phyloP scores from a whole-genome alignment of 176 grass and related monocot species.

The Areca catechu region DNA sequence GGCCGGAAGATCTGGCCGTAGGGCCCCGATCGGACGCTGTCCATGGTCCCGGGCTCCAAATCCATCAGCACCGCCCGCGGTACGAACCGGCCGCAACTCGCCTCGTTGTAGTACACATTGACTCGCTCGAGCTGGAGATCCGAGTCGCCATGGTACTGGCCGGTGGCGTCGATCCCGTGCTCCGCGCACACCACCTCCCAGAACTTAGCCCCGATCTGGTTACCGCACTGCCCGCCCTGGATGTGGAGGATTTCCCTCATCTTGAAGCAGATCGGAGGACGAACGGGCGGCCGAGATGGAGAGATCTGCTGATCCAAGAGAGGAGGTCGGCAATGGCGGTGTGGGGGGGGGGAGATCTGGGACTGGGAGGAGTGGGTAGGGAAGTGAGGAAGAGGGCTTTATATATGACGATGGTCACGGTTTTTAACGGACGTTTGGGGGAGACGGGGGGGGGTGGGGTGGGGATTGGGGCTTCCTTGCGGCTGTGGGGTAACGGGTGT shows the following conservation, averaged over 20 bases:
- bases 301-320: no score
- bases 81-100: slow-evolving; percentile 64
- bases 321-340: no score
- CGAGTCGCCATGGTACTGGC: slow-evolving; percentile 1
- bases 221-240: slow-evolving; percentile 16
- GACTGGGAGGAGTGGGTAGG: no score
- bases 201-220: slow-evolving; percentile 22
- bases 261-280: neutral
- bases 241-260: slow-evolving; percentile 9
- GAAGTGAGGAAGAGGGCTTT: no score
- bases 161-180: slow-evolving; percentile 17
- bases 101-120: slow-evolving; percentile 97
- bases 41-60: slow-evolving; percentile 92
- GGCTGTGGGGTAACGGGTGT: no score
- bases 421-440: no score
- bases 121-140: slow-evolving; percentile 60
- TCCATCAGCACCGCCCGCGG: slow-evolving; percentile 93
- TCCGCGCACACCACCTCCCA: slow-evolving; percentile 19
- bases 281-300: no score
- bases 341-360: no score
- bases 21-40: slow-evolving; percentile 53
- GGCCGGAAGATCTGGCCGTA: slow-evolving; percentile 63
- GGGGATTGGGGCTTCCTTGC: no score
- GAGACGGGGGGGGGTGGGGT: no score
- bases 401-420: no score